Evolutionary conservation across 805 yeast species (phyloP).

Genomic region (Candida nitratophila): DNA sequence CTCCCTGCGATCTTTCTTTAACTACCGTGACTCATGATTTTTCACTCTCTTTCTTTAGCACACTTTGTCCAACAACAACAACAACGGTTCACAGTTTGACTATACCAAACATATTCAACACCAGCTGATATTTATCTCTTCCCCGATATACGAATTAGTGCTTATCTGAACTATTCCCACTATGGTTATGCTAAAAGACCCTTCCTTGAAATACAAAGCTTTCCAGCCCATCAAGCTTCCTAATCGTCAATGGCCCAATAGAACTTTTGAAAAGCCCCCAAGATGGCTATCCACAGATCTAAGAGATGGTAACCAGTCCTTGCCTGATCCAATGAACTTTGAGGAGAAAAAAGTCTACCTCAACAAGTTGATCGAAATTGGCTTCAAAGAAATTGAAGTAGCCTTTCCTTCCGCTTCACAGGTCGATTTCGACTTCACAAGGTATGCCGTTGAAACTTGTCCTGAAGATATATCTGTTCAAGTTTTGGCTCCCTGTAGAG

Average conservation of each 20-base stretch:
- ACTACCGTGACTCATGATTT: too few species aligned
- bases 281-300: slow-evolving; percentile 81
- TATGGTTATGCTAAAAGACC: slow-evolving; percentile 43
- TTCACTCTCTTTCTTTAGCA: too few species aligned
- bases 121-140: not conserved
- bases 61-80: too few species aligned
- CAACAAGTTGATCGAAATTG: slow-evolving; percentile 59
- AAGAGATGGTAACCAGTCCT: slow-evolving; percentile 79
- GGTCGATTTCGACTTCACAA: slow-evolving; percentile 73
- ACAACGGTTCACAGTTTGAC: too few species aligned
- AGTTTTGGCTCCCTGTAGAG: slow-evolving; percentile 71
- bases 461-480: slow-evolving; percentile 76
- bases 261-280: slow-evolving; percentile 54
- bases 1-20: too few species aligned
- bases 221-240: slow-evolving; percentile 51
- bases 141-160: too few species aligned
- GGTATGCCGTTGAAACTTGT: slow-evolving; percentile 63
- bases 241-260: slow-evolving; percentile 65
- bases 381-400: slow-evolving; percentile 80
- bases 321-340: slow-evolving; percentile 83
- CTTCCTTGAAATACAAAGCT: slow-evolving; percentile 53
- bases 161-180: too few species aligned
- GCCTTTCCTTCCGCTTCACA: slow-evolving; percentile 79
- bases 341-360: slow-evolving; percentile 71
- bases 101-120: too few species aligned